phyloP scores from a whole-genome alignment of 805 yeast genomes.

The Candida palmyrensis region DNA sequence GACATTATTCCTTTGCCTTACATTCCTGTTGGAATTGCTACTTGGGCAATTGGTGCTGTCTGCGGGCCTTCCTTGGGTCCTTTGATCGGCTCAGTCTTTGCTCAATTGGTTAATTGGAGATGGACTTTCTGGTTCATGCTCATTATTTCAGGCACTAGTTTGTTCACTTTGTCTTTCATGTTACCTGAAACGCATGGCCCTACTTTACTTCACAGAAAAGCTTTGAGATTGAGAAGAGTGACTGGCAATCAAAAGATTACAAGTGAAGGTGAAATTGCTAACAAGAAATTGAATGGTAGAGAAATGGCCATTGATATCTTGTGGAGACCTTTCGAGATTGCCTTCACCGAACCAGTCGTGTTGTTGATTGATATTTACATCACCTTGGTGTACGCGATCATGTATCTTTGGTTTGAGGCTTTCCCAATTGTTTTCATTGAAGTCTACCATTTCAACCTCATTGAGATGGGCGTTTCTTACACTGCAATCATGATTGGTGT shows the following conservation, averaged over 20 bases:
- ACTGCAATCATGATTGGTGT: conserved; percentile 44
- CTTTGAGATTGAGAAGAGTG: conserved; percentile 31
- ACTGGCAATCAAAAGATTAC: conserved; percentile 39
- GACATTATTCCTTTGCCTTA: conserved; percentile 38
- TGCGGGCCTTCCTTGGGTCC: conserved; percentile 51
- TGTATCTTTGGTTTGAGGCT: conserved; percentile 56
- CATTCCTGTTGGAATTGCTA: conserved; percentile 38
- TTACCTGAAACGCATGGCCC: conserved; percentile 46
- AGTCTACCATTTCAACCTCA: conserved; percentile 40
- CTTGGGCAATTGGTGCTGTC: conserved; percentile 46
- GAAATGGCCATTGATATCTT: conserved; percentile 23
- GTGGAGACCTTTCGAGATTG: conserved; percentile 48
- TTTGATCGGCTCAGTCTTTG: conserved; percentile 44
- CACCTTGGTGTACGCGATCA: conserved; percentile 47
- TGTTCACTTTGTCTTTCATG: conserved; percentile 30
- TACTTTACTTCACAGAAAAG: conserved; percentile 38
- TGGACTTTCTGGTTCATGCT: conserved; percentile 51
- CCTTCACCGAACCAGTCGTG: conserved; percentile 52
- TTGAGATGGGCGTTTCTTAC: conserved; percentile 46
- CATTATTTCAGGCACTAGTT: conserved; percentile 34
- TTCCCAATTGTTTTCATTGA: conserved; percentile 45
- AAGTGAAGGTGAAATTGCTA: conserved; percentile 26
- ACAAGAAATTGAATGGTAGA: conserved; percentile 10
- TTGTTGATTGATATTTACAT: conserved; percentile 47
- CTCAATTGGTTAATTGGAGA: conserved; percentile 41